Conservation (phyloP, 441 rosid genomes). For the Pelargonium australe region DNA sequence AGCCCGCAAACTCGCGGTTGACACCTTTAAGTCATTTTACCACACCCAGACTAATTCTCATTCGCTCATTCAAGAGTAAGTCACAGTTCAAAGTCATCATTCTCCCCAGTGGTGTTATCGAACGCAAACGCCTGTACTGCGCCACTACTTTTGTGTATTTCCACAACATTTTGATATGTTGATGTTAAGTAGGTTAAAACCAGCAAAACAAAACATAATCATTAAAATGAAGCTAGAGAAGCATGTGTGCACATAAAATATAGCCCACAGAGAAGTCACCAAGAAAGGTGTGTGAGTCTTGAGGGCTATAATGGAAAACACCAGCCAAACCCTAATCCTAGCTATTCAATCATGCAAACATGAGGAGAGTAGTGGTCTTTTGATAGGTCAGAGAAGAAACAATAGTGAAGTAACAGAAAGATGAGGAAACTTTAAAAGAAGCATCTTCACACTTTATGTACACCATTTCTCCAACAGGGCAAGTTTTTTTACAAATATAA, state of each 20-base stretch:
- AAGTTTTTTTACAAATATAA: background rate
- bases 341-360: background rate
- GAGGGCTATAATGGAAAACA: background rate
- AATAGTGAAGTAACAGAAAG: background rate
- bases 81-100: too few species aligned
- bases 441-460: constrained; percentile 3
- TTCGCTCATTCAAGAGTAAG: too few species aligned
- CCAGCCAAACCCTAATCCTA: background rate
- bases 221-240: background rate
- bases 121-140: too few species aligned
- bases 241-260: background rate
- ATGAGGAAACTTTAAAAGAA: background rate
- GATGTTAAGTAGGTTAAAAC: too few species aligned
- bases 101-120: too few species aligned
- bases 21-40: too few species aligned
- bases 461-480: background rate
- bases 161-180: too few species aligned
- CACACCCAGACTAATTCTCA: too few species aligned
- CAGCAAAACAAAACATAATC: background rate
- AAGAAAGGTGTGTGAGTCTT: background rate
- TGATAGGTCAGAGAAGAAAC: background rate
- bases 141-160: too few species aligned
- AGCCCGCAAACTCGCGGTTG: too few species aligned
- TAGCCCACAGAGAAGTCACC: background rate
- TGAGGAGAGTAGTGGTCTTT: background rate